These are phyloP conservation scores for Fusarium burgessii DNA, from an alignment of 2,329 filamentous ascomycete genomes.

Conservation along the genomic window DNA sequence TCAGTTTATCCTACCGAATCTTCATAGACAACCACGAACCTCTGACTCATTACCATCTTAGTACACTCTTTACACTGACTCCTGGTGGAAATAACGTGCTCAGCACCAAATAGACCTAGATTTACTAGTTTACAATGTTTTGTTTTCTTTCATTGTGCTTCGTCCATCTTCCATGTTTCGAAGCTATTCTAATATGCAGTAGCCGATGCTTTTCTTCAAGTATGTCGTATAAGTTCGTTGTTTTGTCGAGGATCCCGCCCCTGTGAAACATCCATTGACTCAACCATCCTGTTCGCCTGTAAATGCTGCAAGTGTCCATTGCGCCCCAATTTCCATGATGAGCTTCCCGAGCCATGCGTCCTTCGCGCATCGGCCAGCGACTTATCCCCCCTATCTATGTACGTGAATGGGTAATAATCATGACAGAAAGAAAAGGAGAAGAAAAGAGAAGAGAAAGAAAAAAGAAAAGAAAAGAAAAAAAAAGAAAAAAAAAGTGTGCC, in stretches of 20 bases:
- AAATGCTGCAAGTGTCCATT: constrained; percentile 37
- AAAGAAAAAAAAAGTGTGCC: neutral
- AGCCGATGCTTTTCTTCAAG: constrained; percentile 19
- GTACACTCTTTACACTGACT: neutral
- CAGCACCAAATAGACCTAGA: neutral
- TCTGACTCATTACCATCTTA: neutral
- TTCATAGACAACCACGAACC: neutral
- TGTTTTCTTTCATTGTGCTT: constrained; percentile 9
- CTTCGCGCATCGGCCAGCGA: constrained; percentile 7
- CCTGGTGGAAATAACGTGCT: neutral
- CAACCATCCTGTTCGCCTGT: constrained; percentile 28
- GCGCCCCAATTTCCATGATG: constrained; percentile 9
- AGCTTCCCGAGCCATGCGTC: constrained; percentile 5
- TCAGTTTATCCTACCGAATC: neutral
- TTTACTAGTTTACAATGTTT: constrained; percentile 5
- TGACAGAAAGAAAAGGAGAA: constrained; percentile 1
- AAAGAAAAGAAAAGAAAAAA: neutral
- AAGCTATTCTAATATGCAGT: constrained; percentile 30
- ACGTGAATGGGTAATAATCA: neutral
- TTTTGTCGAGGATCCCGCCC: constrained; percentile 30
- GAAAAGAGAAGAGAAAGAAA: neutral
- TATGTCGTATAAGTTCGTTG: constrained; percentile 26
- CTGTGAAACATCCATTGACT: constrained; percentile 22
- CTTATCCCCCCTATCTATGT: constrained; percentile 3
- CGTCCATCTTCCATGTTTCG: constrained; percentile 4